Evolutionary conservation across 2,329 filamentous ascomycete genomes (phyloP), one percentile per base, ranked within the genome.

Genomic region (Beauveria pseudobassiana): DNA sequence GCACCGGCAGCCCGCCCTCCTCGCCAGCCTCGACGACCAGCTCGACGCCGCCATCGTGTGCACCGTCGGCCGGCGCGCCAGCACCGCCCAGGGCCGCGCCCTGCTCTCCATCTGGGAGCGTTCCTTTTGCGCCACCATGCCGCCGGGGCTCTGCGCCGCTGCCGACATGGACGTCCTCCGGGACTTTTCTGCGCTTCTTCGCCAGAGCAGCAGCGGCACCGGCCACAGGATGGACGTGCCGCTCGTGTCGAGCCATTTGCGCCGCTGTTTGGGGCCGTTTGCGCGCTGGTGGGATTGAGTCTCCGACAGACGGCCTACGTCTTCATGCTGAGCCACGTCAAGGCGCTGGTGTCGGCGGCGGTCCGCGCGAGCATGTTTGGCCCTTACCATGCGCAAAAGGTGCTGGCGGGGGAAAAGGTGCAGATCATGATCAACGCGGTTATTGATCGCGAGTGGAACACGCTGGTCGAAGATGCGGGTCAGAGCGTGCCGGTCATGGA

Each of bases 401-500:
- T 92, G 30, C 77, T 95, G 54, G 90, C 89, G 2, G 82, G 85
- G 45, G 72, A 69, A 22, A 77, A 79, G 63, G 77, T 90, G 61
- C 84, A 85, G 73, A 71, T 69, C 2, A 76, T 84, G 67, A 83
- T 93, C 26, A 73, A 78, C 26, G 76, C 73, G 2, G 80, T 85
- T 62, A 79, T 93, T 9, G 77, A 80, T 56, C 75, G 82, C 62
- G 86, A 87, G 68, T 87, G 83, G 83, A 67, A 78, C 16, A 83
- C 78, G 62, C 72, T 68, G 1, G 77, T 87, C 0, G 86, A 89
- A 62, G 82, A 87, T 64, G 89, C 90, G 3, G 89, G 87, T 5
- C 89, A 93, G 77, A 86, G 79, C 61, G 86, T 91, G 64, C 90
- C 90, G 1, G 82, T 87, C 1, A 86, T 93, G 82, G 90, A 95